phyloP scores from a whole-genome alignment of 1,284 basidiomycete genomes.

The Irpex sp. region DNA sequence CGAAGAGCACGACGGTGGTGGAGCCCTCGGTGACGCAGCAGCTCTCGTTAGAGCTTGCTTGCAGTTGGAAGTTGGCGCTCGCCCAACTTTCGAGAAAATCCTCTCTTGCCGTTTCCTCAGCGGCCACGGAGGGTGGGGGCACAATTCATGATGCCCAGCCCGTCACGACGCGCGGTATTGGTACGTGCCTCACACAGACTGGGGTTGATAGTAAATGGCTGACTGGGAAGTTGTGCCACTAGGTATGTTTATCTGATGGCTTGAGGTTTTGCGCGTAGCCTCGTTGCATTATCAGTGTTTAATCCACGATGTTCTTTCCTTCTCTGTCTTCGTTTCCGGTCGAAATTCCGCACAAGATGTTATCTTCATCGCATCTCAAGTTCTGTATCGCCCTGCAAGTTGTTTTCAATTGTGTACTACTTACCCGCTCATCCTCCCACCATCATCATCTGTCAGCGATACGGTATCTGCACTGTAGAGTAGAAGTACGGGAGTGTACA shows the following conservation, averaged over 20 bases:
- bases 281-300: conserved; percentile 15
- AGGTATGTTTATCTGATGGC: conserved; percentile 11
- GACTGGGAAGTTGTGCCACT: neutral
- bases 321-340: conserved; percentile 12
- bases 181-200: neutral
- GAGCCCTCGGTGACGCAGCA: conserved; percentile 77
- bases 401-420: conserved; percentile 5
- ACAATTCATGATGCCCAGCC: conserved; percentile 14
- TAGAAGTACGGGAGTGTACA: conserved; percentile 11
- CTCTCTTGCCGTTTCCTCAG: conserved; percentile 74
- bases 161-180: neutral
- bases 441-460: conserved; percentile 9
- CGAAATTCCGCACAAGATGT: conserved; percentile 8
- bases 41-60: conserved; percentile 79
- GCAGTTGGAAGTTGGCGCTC: conserved; percentile 61
- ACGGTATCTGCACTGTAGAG: conserved; percentile 9
- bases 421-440: conserved; percentile 1
- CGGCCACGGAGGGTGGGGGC: conserved; percentile 61
- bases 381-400: conserved; percentile 11
- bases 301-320: conserved; percentile 10
- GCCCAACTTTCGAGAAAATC: conserved; percentile 83
- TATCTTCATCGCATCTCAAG: conserved; percentile 16
- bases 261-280: conserved; percentile 7
- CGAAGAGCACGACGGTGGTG: conserved; percentile 74
- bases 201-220: neutral